Conservation (phyloP, 805 yeast species). For the Pichia sporocuriosa region DNA sequence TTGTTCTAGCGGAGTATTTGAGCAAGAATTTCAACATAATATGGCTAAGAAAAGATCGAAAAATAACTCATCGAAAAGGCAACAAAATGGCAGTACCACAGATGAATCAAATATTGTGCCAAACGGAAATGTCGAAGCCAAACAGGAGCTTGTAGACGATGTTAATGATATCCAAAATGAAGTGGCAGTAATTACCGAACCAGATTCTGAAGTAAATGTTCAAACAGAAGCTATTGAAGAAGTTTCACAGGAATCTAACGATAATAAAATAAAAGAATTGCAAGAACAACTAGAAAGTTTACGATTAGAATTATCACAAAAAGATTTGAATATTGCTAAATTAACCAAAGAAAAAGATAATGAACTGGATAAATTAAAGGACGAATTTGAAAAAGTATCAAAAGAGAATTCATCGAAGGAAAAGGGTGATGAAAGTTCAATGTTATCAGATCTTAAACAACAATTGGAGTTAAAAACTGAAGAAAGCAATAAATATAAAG, state of each 20-base stretch:
- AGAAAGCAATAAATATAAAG: conserved; percentile 53
- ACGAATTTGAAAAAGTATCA: neutral
- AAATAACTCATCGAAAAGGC: conserved; percentile 2
- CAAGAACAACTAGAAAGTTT: conserved; percentile 5
- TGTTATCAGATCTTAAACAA: neutral
- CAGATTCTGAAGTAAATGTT: too few species aligned
- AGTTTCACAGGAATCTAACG: conserved; percentile 7
- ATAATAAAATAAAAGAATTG: conserved; percentile 1
- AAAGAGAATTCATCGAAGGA: neutral
- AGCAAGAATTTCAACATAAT: neutral
- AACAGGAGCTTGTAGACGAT: too few species aligned
- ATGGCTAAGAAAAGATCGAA: conserved; percentile 14
- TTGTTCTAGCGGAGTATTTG: neutral
- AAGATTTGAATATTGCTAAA: neutral
- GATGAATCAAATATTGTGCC: too few species aligned
- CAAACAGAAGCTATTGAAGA: neutral
- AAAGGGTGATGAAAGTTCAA: neutral
- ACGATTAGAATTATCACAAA: neutral
- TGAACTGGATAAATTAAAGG: neutral
- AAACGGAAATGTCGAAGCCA: too few species aligned
- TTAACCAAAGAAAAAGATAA: neutral
- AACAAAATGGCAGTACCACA: neutral
- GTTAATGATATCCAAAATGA: too few species aligned
- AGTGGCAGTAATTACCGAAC: too few species aligned
- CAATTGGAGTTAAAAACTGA: conserved; percentile 24